phyloP scores from a whole-genome alignment of 2,329 filamentous ascomycete species.

The Cordyceps pruinosa region DNA sequence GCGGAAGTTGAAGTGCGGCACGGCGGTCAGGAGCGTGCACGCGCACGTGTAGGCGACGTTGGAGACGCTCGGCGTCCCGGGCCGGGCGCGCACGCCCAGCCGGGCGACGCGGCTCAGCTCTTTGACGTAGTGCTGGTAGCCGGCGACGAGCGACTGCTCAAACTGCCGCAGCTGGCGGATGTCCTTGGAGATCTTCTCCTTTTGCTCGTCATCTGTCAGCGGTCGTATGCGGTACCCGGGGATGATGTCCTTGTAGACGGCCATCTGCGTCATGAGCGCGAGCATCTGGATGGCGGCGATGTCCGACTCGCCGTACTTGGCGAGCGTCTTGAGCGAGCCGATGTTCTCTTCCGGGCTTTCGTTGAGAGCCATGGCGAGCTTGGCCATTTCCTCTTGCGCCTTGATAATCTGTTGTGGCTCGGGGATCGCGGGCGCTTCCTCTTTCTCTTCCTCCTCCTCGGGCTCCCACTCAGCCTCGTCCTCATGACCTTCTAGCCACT shows the following conservation, averaged over 20 bases:
- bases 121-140: constrained; percentile 80
- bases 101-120: constrained; percentile 64
- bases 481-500: constrained; percentile 56
- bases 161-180: constrained; percentile 75
- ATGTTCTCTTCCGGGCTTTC: constrained; percentile 91
- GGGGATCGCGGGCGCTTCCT: constrained; percentile 57
- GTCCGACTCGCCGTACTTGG: constrained; percentile 62
- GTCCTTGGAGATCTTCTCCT: constrained; percentile 84
- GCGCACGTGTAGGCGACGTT: constrained; percentile 79
- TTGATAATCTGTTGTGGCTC: constrained; percentile 72
- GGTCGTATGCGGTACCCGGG: constrained; percentile 93
- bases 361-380: constrained; percentile 72
- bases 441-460: constrained; percentile 39
- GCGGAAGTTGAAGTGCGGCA: constrained; percentile 97
- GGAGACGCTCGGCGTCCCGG: constrained; percentile 47
- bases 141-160: constrained; percentile 78
- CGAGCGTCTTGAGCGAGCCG: constrained; percentile 69
- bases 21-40: constrained; percentile 69
- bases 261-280: constrained; percentile 75
- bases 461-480: constrained; percentile 44
- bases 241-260: constrained; percentile 92
- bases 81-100: constrained; percentile 35
- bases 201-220: constrained; percentile 63
- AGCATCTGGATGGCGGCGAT: constrained; percentile 77
- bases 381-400: constrained; percentile 88